Base-by-base conservation (phyloP, 2,329 filamentous ascomycete genomes). In the Ophiostoma himal-ulmi region DNA sequence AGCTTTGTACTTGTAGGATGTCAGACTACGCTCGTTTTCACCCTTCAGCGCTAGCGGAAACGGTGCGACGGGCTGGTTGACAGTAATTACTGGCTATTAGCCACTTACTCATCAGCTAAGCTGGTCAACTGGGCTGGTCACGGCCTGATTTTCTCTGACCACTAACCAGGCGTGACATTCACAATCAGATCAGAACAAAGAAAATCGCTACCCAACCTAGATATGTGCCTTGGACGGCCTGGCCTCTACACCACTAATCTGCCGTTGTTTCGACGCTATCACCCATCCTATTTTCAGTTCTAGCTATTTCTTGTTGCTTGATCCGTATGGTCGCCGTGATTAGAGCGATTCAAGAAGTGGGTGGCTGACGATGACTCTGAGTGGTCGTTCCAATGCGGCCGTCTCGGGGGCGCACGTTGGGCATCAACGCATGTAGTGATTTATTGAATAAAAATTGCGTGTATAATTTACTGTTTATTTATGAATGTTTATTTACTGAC, bases 381-480 rank as follows among this genome's bases (percentile, higher is more conserved):
- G 8, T 22, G 62, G 62, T 8, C 11, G 36, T n/a, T 39, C 8
- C 34, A 22, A 22, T 20, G 36, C n/a, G 62, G 36, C 62, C 62
- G 34, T 65, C 62, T 39, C 36, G 62, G 17, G 20, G 62, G 62
- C 26, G 60, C 30, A 14, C 34, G 34, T 65, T 65, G 62, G 62
- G 62, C 62, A 65, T n/a, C 62, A 65, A 65, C 36, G 62, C 62
- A 65, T 65, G 34, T 3, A 39, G 17, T 36, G 14, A n/a, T 60
- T 60, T 30, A 30, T 11, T 39, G 8, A 39, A 39, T 39, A 39
- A 5, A 30, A 7, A 34, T 36, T 37, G 30, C 36, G 20, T 65
- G 34, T n/a, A n/a, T 65, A 3, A 39, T 39, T 39, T n/a, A 8
- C 6, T 65, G 34, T 1, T 3, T 65, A n/a, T 39, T 65, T 11